Evolutionary conservation across 805 yeast genomes (phyloP).

Genomic region (Candida bentonensis): DNA sequence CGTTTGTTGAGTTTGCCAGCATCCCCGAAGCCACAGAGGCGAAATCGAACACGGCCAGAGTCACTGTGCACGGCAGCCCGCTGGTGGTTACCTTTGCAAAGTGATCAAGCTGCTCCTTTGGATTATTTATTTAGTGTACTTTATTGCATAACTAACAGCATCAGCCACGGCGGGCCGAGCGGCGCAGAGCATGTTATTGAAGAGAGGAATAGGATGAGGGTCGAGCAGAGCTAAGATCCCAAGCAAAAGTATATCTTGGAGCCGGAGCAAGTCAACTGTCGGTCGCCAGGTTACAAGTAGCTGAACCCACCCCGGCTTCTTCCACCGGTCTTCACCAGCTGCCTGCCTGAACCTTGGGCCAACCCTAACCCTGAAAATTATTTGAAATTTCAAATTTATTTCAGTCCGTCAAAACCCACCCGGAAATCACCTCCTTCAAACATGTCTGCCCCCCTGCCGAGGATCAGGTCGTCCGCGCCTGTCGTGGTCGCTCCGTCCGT

Average conservation of each 20-base stretch:
- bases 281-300: too few species aligned
- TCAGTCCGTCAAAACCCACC: too few species aligned
- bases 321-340: too few species aligned
- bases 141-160: neutral
- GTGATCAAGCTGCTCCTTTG: neutral
- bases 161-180: too few species aligned
- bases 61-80: neutral
- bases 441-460: neutral
- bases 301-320: too few species aligned
- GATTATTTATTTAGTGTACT: neutral
- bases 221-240: too few species aligned
- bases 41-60: neutral
- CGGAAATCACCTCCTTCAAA: too few species aligned
- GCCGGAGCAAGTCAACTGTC: too few species aligned
- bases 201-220: too few species aligned
- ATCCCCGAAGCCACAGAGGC: neutral
- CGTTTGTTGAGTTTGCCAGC: constrained; percentile 55
- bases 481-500: neutral
- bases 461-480: neutral
- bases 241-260: too few species aligned
- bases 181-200: too few species aligned
- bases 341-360: too few species aligned
- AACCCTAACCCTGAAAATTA: constrained; percentile 1
- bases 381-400: constrained; percentile 1
- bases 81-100: neutral